These are phyloP conservation scores for Boletus patriciae DNA, from an alignment of 768 basidiomycete species.

Conservation along the genomic window DNA sequence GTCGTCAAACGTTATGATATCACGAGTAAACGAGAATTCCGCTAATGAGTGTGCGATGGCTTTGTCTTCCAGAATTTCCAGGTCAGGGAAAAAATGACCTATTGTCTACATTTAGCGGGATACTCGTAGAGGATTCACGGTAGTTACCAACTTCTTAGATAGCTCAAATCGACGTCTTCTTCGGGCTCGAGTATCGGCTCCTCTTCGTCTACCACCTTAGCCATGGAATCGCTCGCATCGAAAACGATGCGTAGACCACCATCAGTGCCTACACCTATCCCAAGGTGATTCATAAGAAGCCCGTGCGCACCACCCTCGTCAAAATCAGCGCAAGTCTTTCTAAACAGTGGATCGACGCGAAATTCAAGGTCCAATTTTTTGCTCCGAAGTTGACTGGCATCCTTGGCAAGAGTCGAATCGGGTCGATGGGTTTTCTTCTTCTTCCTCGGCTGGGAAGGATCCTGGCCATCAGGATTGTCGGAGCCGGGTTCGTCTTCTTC, in stretches of 20 bases:
- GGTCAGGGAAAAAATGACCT: conserved; percentile 75
- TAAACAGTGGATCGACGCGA: conserved; percentile 94
- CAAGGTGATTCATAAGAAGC: conserved; percentile 93
- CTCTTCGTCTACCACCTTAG: conserved; percentile 74
- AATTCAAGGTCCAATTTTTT: conserved; percentile 97
- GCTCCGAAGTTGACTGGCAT: conserved; percentile 72
- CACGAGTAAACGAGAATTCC: conserved; percentile 79
- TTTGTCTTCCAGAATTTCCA: conserved; percentile 59
- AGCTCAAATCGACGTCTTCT: conserved; percentile 63
- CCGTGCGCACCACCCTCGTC: conserved; percentile 98
- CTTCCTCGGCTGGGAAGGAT: conserved; percentile 53
- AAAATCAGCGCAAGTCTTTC: conserved; percentile 97
- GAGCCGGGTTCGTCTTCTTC: conserved; percentile 61
- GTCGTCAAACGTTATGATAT: conserved; percentile 60
- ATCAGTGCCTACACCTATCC: conserved; percentile 72
- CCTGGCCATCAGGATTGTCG: conserved; percentile 64
- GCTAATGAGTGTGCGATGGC: conserved; percentile 81
- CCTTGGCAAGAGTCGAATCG: conserved; percentile 88
- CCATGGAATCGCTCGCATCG: conserved; percentile 90
- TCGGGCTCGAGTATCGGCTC: conserved; percentile 62
- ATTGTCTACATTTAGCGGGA: conserved; percentile 6
- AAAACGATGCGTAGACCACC: conserved; percentile 89
- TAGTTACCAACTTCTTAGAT: conserved; percentile 53
- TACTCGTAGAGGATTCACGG: background rate
- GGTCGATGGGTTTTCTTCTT: conserved; percentile 68